Conservation (phyloP, 139 green algal species). For the Tetratostichococcus sp. region DNA sequence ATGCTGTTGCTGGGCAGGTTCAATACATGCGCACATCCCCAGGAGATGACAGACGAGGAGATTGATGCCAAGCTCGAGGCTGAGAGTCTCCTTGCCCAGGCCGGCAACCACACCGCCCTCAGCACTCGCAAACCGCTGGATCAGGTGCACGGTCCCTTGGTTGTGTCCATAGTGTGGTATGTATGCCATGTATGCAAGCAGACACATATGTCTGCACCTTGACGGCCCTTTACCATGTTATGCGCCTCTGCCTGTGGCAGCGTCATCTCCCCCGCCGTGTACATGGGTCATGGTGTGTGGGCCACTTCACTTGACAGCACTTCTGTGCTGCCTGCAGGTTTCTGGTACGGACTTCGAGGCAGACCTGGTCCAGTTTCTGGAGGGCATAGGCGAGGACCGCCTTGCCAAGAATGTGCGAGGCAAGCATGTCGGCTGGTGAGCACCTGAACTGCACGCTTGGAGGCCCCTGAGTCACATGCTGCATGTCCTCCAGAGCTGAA, state of each 20-base stretch:
- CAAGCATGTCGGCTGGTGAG: slow-evolving; percentile 39
- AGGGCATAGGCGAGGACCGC: slow-evolving; percentile 22
- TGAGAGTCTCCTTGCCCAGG: background rate
- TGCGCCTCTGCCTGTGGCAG: no score
- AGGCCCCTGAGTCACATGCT: background rate
- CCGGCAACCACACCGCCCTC: background rate
- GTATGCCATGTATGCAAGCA: no score
- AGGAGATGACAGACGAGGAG: slow-evolving; percentile 28
- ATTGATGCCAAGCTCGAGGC: slow-evolving; percentile 29
- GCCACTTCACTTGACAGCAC: no score
- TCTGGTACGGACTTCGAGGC: slow-evolving; percentile 35
- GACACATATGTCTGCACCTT: no score
- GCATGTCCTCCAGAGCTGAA: background rate
- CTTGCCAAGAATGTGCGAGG: slow-evolving; percentile 24
- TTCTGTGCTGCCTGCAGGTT: no score
- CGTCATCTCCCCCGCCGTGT: no score
- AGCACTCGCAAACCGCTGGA: background rate
- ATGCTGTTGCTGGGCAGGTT: slow-evolving; percentile 6
- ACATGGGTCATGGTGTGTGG: no score
- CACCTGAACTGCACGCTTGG: no score
- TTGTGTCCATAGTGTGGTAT: background rate
- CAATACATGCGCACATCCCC: slow-evolving; percentile 5
- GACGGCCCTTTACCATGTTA: no score
- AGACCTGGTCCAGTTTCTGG: slow-evolving; percentile 41
- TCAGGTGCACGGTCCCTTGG: background rate